Evolutionary conservation across 2,329 filamentous ascomycete genomes (phyloP), one percentile per base, ranked within the genome.

Genomic region (Penicillium polonicum): DNA sequence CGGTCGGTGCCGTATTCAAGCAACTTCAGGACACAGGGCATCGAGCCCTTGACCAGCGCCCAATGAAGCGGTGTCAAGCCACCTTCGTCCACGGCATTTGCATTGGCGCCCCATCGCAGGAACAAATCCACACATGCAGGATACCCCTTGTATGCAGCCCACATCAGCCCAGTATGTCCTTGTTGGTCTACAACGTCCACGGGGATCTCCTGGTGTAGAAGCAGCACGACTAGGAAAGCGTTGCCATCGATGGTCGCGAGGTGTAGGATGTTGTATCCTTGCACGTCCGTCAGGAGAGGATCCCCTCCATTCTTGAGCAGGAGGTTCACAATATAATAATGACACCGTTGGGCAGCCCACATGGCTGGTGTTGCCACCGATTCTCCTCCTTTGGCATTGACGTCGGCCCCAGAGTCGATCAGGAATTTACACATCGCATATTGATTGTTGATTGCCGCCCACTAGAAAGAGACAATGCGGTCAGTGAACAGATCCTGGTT

Each of bases 381-480:
- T 71, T 97, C 93, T 74, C 94, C 94, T 74, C 95, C 94, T 76
- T 95, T 96, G 62, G 87, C 88, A 78, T 99, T 97, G 69, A 97
- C 89, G 72, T 96, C 89, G 70, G 92, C 94, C 70, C 92, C 92
- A 48, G 81, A 80, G 64, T 89, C 90, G 72, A 99, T 85, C 44
- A 99, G 86, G 76, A 95, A 97, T 75, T 94, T 93, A 84, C 93
- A 97, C 81, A 97, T 92, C 65, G 91, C 90, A 79, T 93, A 95
- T 74, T 97, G 94, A 72, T 97, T 97, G 79, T 99, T 99, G 75
- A 99, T 97, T 38, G 95, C 91, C 46, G 94, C 94, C 94, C 94
- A 99, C 91, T 99, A 72, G 52, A 65, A 57, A 50, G 27, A 57
- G 48, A 57, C 48, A 38, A 67, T 61, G 10, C 17, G 38, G 60